Percentiles rank a stretch among this genome's conserved stretches.
These are phyloP conservation scores for Chlorociboria aeruginascens DNA, from an alignment of 495 filamentous ascomycete species.

Conservation along the genomic window DNA sequence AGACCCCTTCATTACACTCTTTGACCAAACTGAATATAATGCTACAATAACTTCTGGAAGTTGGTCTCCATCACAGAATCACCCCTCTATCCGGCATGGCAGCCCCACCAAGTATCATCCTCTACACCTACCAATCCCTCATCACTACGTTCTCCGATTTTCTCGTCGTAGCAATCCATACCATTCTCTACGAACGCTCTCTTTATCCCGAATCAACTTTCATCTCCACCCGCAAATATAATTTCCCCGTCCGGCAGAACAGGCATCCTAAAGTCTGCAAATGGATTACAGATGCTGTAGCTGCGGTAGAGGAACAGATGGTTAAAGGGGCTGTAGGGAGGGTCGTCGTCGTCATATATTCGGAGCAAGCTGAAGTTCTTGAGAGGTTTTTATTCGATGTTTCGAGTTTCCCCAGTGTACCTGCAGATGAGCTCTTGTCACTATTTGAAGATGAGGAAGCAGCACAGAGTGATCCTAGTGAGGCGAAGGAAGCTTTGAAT, in stretches of 20 bases:
- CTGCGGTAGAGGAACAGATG: constrained; percentile 64
- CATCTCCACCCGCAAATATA: constrained; percentile 71
- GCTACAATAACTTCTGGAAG: too few species aligned
- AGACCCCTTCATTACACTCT: too few species aligned
- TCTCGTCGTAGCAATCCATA: constrained; percentile 82
- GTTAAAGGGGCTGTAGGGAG: constrained; percentile 47
- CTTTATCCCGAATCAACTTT: constrained; percentile 79
- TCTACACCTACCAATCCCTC: constrained; percentile 24
- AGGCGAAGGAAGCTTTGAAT: constrained; percentile 1
- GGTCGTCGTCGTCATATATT: constrained; percentile 68
- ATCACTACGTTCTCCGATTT: constrained; percentile 58
- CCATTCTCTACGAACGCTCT: constrained; percentile 75
- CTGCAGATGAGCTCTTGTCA: constrained; percentile 27
- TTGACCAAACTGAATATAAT: too few species aligned
- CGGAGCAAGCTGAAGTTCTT: constrained; percentile 32
- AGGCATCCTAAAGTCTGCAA: constrained; percentile 84
- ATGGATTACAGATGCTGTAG: constrained; percentile 78
- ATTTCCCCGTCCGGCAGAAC: constrained; percentile 77
- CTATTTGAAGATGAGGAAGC: constrained; percentile 23
- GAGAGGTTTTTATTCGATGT: constrained; percentile 87
- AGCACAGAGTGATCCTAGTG: constrained; percentile 14
- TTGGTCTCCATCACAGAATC: not conserved
- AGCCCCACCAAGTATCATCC: constrained; percentile 9
- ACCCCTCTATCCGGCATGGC: constrained; percentile 9
- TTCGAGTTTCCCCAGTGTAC: constrained; percentile 55